These are phyloP conservation scores for Heliamphora pulchella DNA, from an alignment of 179 eudicot genomes.

Conservation along the genomic window DNA sequence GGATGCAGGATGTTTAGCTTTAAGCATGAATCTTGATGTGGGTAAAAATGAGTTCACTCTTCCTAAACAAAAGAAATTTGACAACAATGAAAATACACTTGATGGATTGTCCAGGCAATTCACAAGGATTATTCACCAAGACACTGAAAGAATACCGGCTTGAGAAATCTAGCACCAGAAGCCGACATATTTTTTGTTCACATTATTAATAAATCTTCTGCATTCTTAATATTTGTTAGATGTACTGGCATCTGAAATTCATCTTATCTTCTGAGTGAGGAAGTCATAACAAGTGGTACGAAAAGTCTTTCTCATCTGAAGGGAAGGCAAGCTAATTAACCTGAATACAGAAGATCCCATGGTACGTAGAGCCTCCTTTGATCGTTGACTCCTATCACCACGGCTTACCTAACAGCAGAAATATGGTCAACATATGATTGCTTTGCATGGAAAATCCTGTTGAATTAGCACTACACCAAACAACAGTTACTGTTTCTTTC, in stretches of 20 bases:
- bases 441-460: neutral
- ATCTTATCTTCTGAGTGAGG: neutral
- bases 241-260: neutral
- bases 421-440: conserved; percentile 11
- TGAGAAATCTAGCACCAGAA: neutral
- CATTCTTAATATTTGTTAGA: conserved; percentile 1
- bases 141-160: neutral
- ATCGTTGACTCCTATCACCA: conserved; percentile 77
- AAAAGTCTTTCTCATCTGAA: neutral
- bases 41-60: too few species aligned
- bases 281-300: neutral
- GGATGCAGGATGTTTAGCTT: neutral
- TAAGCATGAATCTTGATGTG: neutral
- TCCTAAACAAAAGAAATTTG: neutral
- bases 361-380: conserved; percentile 80
- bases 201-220: neutral
- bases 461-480: neutral
- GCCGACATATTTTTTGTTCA: neutral
- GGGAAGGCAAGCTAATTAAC: conserved; percentile 25
- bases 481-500: neutral
- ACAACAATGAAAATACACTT: neutral
- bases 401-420: conserved; percentile 41
- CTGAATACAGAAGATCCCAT: conserved; percentile 99
- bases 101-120: neutral
- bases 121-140: neutral